Evolutionary conservation across 1,284 basidiomycete species (phyloP).

Genomic region (Moesziomyces antarcticus): DNA sequence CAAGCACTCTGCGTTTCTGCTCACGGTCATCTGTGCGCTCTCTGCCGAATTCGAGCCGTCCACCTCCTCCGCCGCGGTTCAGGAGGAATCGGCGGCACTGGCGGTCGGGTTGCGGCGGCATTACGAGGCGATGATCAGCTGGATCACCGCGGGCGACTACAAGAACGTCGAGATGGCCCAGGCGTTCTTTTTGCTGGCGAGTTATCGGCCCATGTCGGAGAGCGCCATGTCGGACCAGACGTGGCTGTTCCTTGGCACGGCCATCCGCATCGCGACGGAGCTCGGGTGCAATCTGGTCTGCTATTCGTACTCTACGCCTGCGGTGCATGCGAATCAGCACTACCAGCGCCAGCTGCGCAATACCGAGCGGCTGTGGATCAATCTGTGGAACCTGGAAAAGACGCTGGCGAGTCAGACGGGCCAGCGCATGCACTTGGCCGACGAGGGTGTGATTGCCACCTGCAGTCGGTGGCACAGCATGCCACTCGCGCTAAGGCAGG

Average conservation of each 20-base stretch:
- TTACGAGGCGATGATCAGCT: slow-evolving; percentile 30
- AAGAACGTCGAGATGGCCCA: slow-evolving; percentile 54
- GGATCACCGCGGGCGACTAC: slow-evolving; percentile 35
- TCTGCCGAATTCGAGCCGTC: slow-evolving; percentile 30
- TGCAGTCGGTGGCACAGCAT: slow-evolving; percentile 42
- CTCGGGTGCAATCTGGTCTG: slow-evolving; percentile 44
- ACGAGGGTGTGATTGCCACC: slow-evolving; percentile 45
- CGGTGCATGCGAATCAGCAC: slow-evolving; percentile 14
- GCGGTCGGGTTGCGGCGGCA: slow-evolving; percentile 12
- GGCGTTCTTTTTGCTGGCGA: slow-evolving; percentile 39
- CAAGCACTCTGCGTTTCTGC: slow-evolving; percentile 41
- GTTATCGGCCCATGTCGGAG: slow-evolving; percentile 28
- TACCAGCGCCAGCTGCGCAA: slow-evolving; percentile 49
- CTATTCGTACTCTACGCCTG: slow-evolving; percentile 26
- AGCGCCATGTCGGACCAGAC: slow-evolving; percentile 47
- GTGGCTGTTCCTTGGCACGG: slow-evolving; percentile 34
- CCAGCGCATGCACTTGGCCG: slow-evolving; percentile 44
- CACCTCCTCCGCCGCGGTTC: not conserved
- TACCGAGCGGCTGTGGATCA: slow-evolving; percentile 50
- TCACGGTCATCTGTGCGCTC: slow-evolving; percentile 41
- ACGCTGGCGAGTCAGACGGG: slow-evolving; percentile 47
- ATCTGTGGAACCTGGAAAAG: slow-evolving; percentile 50
- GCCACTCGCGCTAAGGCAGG: slow-evolving; percentile 33
- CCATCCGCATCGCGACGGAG: slow-evolving; percentile 49
- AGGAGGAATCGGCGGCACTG: slow-evolving; percentile 12